Evolutionary conservation across 1,284 basidiomycete genomes (phyloP).

Genomic region (Pholiota adiposa): DNA sequence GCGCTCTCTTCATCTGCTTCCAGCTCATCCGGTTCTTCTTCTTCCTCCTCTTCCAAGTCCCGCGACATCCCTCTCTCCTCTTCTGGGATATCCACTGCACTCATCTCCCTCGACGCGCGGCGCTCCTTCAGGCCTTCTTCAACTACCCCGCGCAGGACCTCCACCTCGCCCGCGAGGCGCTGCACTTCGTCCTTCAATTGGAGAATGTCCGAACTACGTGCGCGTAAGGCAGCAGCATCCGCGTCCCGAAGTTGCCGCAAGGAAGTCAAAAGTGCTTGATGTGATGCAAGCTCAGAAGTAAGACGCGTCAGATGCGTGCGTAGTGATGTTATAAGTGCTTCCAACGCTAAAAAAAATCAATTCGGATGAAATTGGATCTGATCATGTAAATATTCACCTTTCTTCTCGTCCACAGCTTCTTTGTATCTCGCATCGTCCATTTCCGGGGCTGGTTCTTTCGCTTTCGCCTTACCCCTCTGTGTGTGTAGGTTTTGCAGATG

Average conservation of each 20-base stretch:
- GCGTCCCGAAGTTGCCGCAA: constrained; percentile 66
- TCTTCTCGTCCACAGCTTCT: constrained; percentile 83
- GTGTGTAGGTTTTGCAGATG: constrained; percentile 32
- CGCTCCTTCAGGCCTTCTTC: constrained; percentile 82
- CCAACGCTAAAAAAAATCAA: constrained; percentile 59
- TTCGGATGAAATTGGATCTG: neutral
- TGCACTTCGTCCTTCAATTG: constrained; percentile 71
- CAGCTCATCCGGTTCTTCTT: constrained; percentile 32
- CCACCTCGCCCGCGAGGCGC: constrained; percentile 78
- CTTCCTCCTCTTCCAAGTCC: constrained; percentile 31
- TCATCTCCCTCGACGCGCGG: constrained; percentile 40
- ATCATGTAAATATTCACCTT: constrained; percentile 51
- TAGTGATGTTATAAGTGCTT: constrained; percentile 74
- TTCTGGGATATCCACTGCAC: constrained; percentile 25
- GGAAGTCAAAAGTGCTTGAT: constrained; percentile 67
- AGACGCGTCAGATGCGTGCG: constrained; percentile 76
- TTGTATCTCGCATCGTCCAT: constrained; percentile 57
- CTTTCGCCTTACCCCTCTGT: constrained; percentile 38
- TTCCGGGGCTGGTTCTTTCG: constrained; percentile 40
- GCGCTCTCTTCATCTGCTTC: constrained; percentile 27
- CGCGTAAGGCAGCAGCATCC: constrained; percentile 62
- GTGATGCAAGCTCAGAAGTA: constrained; percentile 76
- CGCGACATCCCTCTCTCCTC: constrained; percentile 33
- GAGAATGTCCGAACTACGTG: constrained; percentile 66
- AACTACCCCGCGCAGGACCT: constrained; percentile 80